phyloP scores from a whole-genome alignment of 1,139 yeast species.

The Barnettozyma hawaiiensis region DNA sequence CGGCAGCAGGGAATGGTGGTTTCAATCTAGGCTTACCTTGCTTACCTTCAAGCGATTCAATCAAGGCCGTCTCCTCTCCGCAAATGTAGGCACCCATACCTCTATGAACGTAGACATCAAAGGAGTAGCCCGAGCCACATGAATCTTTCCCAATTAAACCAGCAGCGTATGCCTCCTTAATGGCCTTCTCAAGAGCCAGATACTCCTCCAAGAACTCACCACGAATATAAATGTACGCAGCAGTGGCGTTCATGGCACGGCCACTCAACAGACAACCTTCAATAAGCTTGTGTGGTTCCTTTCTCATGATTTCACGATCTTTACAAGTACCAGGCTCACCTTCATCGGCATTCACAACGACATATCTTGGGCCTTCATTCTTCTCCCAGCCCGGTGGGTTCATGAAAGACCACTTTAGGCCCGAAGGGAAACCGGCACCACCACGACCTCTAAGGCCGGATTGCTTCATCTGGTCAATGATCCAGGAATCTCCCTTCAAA shows the following conservation, averaged over 20 bases:
- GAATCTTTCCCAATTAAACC: constrained; percentile 80
- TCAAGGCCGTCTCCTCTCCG: constrained; percentile 87
- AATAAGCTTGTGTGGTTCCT: constrained; percentile 84
- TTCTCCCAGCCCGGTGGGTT: constrained; percentile 95
- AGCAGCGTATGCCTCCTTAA: constrained; percentile 77
- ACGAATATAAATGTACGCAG: constrained; percentile 83
- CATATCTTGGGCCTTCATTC: constrained; percentile 76
- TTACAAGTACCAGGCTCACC: constrained; percentile 94
- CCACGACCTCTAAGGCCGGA: constrained; percentile 89
- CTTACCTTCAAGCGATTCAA: constrained; percentile 84
- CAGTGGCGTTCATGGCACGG: constrained; percentile 88
- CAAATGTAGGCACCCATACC: constrained; percentile 92
- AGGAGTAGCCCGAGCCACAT: constrained; percentile 80
- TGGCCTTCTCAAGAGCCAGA: constrained; percentile 63
- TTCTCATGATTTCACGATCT: constrained; percentile 83
- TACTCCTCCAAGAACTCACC: constrained; percentile 87
- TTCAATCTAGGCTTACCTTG: constrained; percentile 89
- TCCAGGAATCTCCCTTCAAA: constrained; percentile 81
- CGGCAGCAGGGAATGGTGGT: constrained; percentile 94
- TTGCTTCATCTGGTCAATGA: constrained; percentile 77
- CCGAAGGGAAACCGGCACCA: constrained; percentile 91
- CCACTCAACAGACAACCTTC: constrained; percentile 87
- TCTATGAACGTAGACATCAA: constrained; percentile 77
- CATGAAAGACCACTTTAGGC: constrained; percentile 89
- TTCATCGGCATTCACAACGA: constrained; percentile 87